phyloP scores from a whole-genome alignment of 352 stramenopile species.

The Thalassiosira ordinaria region DNA sequence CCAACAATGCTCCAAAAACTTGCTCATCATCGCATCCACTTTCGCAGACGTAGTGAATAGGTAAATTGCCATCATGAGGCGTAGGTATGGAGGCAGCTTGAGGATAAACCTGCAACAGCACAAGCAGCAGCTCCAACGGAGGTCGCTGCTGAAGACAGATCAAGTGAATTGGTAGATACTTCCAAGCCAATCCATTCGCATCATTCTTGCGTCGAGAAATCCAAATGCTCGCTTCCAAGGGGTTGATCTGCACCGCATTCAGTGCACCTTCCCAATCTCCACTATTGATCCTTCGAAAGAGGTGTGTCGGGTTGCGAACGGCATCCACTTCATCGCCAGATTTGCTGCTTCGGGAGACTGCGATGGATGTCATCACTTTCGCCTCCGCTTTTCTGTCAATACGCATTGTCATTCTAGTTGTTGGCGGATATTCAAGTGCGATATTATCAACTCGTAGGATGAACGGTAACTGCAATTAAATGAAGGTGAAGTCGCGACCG shows the following conservation, averaged over 20 bases:
- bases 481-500: no score
- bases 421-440: no score
- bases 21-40: conserved; percentile 57
- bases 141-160: conserved; percentile 61
- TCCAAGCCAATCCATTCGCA: conserved; percentile 50
- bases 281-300: conserved; percentile 62
- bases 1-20: conserved; percentile 48
- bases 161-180: conserved; percentile 64
- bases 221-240: conserved; percentile 54
- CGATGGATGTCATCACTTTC: conserved; percentile 7
- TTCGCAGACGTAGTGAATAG: conserved; percentile 65
- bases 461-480: no score
- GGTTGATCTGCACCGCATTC: conserved; percentile 29
- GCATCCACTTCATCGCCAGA: conserved; percentile 49
- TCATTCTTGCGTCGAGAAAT: conserved; percentile 42
- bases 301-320: conserved; percentile 50
- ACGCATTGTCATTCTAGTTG: no score
- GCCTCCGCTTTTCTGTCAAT: no score
- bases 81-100: conserved; percentile 46
- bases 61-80: conserved; percentile 64
- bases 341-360: conserved; percentile 4
- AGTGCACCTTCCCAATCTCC: conserved; percentile 57
- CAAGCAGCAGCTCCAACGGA: conserved; percentile 40
- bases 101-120: conserved; percentile 48
- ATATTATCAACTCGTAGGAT: no score